Conservation (phyloP, 2,329 filamentous ascomycete genomes). For the Bipolaris victoriae region DNA sequence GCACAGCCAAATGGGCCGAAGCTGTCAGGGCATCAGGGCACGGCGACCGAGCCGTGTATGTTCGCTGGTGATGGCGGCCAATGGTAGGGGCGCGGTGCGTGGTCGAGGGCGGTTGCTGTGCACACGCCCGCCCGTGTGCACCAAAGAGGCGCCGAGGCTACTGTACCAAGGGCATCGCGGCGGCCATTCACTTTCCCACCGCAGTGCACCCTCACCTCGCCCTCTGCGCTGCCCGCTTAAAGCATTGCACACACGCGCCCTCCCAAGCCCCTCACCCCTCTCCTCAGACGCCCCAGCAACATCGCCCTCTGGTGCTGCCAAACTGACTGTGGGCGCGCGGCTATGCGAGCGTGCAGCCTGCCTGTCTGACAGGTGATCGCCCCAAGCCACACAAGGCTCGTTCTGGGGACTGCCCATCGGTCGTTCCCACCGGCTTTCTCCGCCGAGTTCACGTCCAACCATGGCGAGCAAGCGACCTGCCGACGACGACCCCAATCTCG, state of each 20-base stretch:
- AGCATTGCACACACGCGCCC: slow-evolving; percentile 6
- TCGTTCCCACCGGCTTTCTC: slow-evolving; percentile 15
- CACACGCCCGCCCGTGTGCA: no score
- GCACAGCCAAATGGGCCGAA: slow-evolving; percentile 18
- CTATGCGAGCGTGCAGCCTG: slow-evolving; percentile 9
- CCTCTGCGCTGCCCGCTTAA: background rate
- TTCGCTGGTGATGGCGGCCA: slow-evolving; percentile 12
- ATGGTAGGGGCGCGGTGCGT: slow-evolving; percentile 10
- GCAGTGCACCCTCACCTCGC: slow-evolving; percentile 5
- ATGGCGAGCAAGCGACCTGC: slow-evolving; percentile 39
- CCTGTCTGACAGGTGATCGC: slow-evolving; percentile 18
- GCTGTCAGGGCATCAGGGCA: slow-evolving; percentile 30
- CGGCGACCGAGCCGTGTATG: slow-evolving; percentile 18
- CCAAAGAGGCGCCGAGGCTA: slow-evolving; percentile 16
- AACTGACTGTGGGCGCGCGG: slow-evolving; percentile 5
- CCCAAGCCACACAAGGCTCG: slow-evolving; percentile 22
- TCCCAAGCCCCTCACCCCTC: background rate
- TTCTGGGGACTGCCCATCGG: slow-evolving; percentile 16
- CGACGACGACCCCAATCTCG: slow-evolving; percentile 27
- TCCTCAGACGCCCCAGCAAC: background rate
- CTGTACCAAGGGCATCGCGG: slow-evolving; percentile 8
- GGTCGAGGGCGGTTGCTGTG: no score
- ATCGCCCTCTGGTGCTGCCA: background rate
- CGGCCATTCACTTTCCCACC: slow-evolving; percentile 10
- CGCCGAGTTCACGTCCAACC: slow-evolving; percentile 15